These are phyloP conservation scores for Mrakia hoshinonis DNA, from an alignment of 768 basidiomycete genomes.

Conservation along the genomic window DNA sequence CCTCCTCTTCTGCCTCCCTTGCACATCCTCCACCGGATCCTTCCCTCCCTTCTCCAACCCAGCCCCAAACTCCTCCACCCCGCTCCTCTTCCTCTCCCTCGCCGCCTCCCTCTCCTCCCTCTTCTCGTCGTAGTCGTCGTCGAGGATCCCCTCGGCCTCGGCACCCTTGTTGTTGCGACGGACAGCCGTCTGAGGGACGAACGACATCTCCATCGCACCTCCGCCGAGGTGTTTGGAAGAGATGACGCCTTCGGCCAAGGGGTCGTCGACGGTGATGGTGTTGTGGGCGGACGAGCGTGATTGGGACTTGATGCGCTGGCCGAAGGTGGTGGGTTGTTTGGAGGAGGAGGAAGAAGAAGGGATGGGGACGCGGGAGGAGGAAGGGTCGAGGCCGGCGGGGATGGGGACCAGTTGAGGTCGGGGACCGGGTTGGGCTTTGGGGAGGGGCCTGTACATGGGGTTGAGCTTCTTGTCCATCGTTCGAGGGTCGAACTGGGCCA, in stretches of 20 bases:
- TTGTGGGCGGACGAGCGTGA: neutral
- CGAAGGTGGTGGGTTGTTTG: conserved; percentile 25
- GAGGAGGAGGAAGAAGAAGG: conserved; percentile 22
- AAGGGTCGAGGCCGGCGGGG: conserved; percentile 37
- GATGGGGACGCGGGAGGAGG: conserved; percentile 18
- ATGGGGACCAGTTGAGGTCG: conserved; percentile 61
- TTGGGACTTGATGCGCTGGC: conserved; percentile 25
- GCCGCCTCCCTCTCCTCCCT: conserved; percentile 47
- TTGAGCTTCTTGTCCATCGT: conserved; percentile 42
- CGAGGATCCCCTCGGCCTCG: conserved; percentile 39
- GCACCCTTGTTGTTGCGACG: conserved; percentile 13
- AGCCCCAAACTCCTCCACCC: conserved; percentile 68
- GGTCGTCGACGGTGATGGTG: neutral
- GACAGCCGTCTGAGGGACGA: conserved; percentile 55
- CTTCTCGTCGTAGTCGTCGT: conserved; percentile 37
- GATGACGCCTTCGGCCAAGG: conserved; percentile 14
- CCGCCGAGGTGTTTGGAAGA: conserved; percentile 39
- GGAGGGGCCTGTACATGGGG: conserved; percentile 49
- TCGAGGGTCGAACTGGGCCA: conserved; percentile 33
- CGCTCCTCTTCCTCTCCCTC: conserved; percentile 34
- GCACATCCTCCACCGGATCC: conserved; percentile 55
- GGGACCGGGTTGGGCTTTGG: conserved; percentile 42
- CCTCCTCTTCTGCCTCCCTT: conserved; percentile 70
- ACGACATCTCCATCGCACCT: conserved; percentile 74
- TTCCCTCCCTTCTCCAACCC: conserved; percentile 76